Base-by-base conservation (phyloP, 1,139 yeast genomes). In the Lodderomyces pseudojiufengensis region DNA sequence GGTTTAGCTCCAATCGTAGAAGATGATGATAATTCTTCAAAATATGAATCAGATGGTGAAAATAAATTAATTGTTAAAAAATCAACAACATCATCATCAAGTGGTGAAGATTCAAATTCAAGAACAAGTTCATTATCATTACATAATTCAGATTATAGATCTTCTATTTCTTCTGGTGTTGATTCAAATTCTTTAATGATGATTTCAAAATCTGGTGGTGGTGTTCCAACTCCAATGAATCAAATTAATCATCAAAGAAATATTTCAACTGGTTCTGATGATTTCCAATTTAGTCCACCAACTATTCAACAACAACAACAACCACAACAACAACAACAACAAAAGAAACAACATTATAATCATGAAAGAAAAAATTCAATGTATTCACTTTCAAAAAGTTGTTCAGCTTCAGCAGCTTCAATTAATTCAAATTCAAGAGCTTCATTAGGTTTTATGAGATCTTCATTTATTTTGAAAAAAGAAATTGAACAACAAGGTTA, bases 1-100 rank as follows among this genome's bases (percentile, higher is more conserved):
- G 68, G 65, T 2, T 63, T 69, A 46, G 67, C 63, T 18, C 73
- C 73, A 35, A 65, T 67, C 47, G 62, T 55, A 12, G 74, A 67
- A 45, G 47, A 52, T 40, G 70, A 61, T 37, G 57, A 57, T 38
- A 50, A 54, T 25, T 55, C 68, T 18, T 63, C 70, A 12, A 61
- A 59, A 37, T 65, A 68, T 41, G 66, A 61, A 22, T 57, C 64
- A 42, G 66, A 60, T 35, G 56, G 50, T n/a, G 60, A 53, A 18
- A 55, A 49, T 25, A 56, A 51, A 30, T 48, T 44, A 24, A 41
- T 54, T 14, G 49, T 55, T 21, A 42, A 38, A 14, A 32, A 32
- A 31, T 31, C 26, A 22, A 27, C 27, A n/a, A 29, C 20, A 7
- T 24, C 27, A 9, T 29, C 32, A 14, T 27, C 36, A 15, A 26